Evolutionary conservation across 2,329 filamentous ascomycete species (phyloP), one percentile per base, ranked within the genome.

Genomic region (Gliomastix tumulicola): DNA sequence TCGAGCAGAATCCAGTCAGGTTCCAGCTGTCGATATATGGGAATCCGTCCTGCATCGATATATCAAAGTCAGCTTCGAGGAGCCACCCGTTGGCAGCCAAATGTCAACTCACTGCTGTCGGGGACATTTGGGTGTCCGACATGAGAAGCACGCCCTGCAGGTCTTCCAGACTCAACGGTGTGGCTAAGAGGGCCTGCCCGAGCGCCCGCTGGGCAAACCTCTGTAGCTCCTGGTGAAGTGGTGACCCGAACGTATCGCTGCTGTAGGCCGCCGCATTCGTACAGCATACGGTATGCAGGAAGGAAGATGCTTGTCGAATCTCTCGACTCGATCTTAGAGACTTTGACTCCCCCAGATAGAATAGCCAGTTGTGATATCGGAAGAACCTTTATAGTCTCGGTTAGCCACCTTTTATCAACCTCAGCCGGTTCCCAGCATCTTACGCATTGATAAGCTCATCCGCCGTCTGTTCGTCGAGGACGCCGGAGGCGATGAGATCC

Each of bases 401-500:
- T n/a, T n/a, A n/a, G n/a, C n/a, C n/a, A n/a, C n/a, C n/a, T 28
- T 28, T 4, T 28, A 2, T 28, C 13, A 28, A 15, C 25, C 8
- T 10, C 7, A 7, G 15, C 13, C 5, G 5, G 5, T 28, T 5
- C 7, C 6, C 7, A 12, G 5, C 13, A 5, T 13, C 25, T 13
- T 28, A 28, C 25, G 7, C 15, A 13, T 28, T 12, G 12, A 28
- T 28, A 28, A 28, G 12, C 25, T 28, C 25, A 28, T 4, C 7
- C 15, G 25, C 25, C 13, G 25, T 28, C 15, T 28, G 25, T 15
- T 28, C 25, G 7, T 28, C 25, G 13, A 28, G 25, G 5, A 28
- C 12, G 7, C 25, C 25, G 15, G 15, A 13, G 6, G 25, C 13
- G 15, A 28, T 12, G 4, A 2, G 63, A 65, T 6, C 58, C n/a